phyloP scores from a whole-genome alignment of 257 asterid genomes.

The Agastache rugosa region DNA sequence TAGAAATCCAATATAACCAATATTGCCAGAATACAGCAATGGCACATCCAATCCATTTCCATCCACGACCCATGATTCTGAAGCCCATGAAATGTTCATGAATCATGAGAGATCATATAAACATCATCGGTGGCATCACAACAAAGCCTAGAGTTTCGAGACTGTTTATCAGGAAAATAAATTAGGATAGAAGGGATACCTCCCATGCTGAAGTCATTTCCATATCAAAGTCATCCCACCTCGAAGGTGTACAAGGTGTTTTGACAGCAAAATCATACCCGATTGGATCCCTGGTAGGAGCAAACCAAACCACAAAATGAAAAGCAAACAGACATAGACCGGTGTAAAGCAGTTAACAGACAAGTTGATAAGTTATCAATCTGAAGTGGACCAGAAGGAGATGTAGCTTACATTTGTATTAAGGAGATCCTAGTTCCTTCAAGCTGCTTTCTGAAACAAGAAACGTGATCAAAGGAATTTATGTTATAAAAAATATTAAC shows the following conservation, averaged over 20 bases:
- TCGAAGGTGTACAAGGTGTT: conserved; percentile 83
- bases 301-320: conserved; percentile 9
- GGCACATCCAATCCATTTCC: neutral
- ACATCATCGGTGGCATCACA: neutral
- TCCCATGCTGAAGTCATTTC: conserved; percentile 99
- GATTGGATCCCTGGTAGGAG: conserved; percentile 63
- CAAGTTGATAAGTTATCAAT: conserved; percentile 14
- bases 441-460: conserved; percentile 79
- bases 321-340: conserved; percentile 21
- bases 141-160: conserved; percentile 15
- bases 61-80: conserved; percentile 9
- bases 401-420: conserved; percentile 56
- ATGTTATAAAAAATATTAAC: conserved; percentile 17
- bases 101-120: conserved; percentile 14
- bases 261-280: conserved; percentile 82
- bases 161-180: neutral
- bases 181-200: conserved; percentile 51
- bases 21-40: neutral
- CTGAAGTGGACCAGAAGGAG: conserved; percentile 24
- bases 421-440: conserved; percentile 96
- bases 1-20: neutral
- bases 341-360: conserved; percentile 24
- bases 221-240: conserved; percentile 86
- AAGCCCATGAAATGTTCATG: conserved; percentile 22
- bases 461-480: conserved; percentile 27